These are phyloP conservation scores for Anthracocystis setariae DNA, from an alignment of 1,284 basidiomycete species.

Conservation along the genomic window DNA sequence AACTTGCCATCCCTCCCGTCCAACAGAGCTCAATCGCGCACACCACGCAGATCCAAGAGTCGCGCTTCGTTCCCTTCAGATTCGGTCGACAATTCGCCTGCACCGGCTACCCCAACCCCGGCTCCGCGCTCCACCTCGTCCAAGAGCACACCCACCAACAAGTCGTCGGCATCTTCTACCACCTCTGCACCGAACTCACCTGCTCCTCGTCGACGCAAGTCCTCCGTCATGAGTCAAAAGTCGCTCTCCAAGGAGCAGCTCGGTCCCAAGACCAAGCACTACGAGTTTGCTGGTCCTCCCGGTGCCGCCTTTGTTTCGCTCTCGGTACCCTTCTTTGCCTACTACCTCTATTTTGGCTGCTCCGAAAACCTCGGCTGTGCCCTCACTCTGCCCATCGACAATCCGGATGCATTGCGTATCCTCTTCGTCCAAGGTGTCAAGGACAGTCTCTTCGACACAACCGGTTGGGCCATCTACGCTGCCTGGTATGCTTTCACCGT, in stretches of 20 bases:
- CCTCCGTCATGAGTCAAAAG: slow-evolving; percentile 41
- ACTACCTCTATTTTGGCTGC: slow-evolving; percentile 85
- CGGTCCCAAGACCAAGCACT: slow-evolving; percentile 72
- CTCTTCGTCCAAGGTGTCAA: slow-evolving; percentile 40
- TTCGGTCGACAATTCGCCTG: slow-evolving; percentile 36
- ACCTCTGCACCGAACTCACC: slow-evolving; percentile 25
- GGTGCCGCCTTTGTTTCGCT: slow-evolving; percentile 81
- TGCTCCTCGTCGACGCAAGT: slow-evolving; percentile 29
- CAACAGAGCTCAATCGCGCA: slow-evolving; percentile 39
- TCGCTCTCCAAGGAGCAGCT: slow-evolving; percentile 61
- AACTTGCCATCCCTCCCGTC: not conserved
- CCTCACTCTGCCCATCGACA: slow-evolving; percentile 47
- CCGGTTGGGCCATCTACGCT: slow-evolving; percentile 80
- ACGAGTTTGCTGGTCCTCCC: slow-evolving; percentile 86
- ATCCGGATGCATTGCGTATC: slow-evolving; percentile 34
- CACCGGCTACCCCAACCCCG: slow-evolving; percentile 34
- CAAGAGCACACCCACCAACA: slow-evolving; percentile 24
- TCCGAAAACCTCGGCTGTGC: slow-evolving; percentile 73
- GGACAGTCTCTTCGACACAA: slow-evolving; percentile 77
- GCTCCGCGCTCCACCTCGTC: slow-evolving; percentile 32
- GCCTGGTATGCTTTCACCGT: slow-evolving; percentile 91
- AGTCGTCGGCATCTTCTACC: slow-evolving; percentile 12
- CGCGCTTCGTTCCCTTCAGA: slow-evolving; percentile 33
- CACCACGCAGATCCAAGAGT: slow-evolving; percentile 33
- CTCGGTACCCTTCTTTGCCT: slow-evolving; percentile 78